A percentile compares a stretch with the other conserved stretches of the same genome.
phyloP scores from a whole-genome alignment of 2,329 filamentous ascomycete genomes.

The Colletotrichum phormii region DNA sequence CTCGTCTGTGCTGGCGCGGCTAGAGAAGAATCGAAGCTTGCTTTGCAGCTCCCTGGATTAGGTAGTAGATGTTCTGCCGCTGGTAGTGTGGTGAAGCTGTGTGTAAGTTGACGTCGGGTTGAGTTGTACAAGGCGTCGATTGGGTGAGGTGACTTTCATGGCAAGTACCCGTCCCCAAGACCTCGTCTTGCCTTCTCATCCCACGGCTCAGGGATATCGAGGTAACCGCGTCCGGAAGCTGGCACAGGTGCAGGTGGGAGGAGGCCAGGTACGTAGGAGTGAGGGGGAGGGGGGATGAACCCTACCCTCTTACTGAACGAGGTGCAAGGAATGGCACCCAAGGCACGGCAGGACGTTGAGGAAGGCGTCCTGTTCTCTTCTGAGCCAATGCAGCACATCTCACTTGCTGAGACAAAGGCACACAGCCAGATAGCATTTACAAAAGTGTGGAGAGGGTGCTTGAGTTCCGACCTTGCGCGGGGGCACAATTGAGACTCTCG shows the following conservation, averaged over 20 bases:
- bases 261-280: neutral
- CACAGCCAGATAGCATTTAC: neutral
- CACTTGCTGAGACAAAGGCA: conserved; percentile 23
- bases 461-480: conserved; percentile 20
- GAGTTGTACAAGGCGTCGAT: neutral
- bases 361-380: neutral
- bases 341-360: conserved; percentile 25
- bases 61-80: neutral
- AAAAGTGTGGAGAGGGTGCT: conserved; percentile 23
- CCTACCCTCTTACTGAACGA: neutral
- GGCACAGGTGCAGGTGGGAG: neutral
- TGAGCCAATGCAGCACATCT: conserved; percentile 18
- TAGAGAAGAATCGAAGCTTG: neutral
- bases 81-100: neutral
- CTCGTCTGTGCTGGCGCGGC: neutral
- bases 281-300: neutral
- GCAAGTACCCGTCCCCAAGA: neutral
- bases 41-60: neutral
- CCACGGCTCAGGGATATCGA: conserved; percentile 15
- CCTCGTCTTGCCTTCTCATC: neutral
- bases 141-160: neutral
- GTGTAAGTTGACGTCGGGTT: neutral
- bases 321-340: neutral
- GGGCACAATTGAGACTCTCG: conserved; percentile 25
- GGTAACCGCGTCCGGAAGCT: conserved; percentile 1